Conservation (phyloP, 345 rosid genomes). For the Eucalyptus tenuipes region DNA sequence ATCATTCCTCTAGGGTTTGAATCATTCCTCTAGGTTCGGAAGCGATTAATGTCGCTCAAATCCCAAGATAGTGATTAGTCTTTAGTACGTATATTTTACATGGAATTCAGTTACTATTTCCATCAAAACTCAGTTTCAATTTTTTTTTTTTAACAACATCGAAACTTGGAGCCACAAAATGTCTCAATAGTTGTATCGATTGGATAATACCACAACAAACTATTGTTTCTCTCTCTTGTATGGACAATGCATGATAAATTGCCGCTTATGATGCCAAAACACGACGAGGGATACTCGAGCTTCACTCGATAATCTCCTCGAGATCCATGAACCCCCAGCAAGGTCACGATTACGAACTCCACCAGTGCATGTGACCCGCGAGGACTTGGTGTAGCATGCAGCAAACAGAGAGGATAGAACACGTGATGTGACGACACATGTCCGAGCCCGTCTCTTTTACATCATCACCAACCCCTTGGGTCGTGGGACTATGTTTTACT, state of each 20-base stretch:
- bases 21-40: not conserved
- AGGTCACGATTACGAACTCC: not conserved
- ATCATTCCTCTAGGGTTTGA: not conserved
- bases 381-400: not conserved
- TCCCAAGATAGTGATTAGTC: not conserved
- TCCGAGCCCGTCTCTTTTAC: not conserved
- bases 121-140: not conserved
- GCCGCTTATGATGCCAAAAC: not conserved
- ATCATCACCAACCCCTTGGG: not conserved
- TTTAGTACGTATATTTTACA: not conserved
- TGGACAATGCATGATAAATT: not conserved
- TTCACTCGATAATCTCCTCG: not conserved
- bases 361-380: not conserved
- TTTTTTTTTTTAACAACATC: no score
- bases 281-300: not conserved
- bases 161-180: not conserved
- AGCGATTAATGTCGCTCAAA: not conserved
- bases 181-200: not conserved
- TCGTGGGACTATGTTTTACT: not conserved
- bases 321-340: not conserved
- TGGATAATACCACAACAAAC: not conserved
- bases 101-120: not conserved
- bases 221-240: not conserved
- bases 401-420: not conserved
- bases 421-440: not conserved